These are phyloP conservation scores for Candida sonorensis DNA, from an alignment of 805 yeast genomes.

Conservation along the genomic window DNA sequence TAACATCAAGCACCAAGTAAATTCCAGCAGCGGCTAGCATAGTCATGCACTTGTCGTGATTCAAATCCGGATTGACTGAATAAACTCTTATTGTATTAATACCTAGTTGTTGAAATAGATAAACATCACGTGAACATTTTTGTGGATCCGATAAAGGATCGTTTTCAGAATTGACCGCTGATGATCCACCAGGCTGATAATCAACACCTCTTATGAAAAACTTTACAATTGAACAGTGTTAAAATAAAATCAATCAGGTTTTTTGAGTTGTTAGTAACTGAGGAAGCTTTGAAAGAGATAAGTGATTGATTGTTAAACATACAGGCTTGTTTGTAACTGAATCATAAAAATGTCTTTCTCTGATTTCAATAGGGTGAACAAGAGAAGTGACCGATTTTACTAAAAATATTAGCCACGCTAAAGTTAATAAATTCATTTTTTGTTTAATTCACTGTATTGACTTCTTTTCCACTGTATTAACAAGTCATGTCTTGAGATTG, in stretches of 20 bases:
- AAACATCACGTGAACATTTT: slow-evolving; percentile 75
- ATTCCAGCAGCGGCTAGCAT: slow-evolving; percentile 87
- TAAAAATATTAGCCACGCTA: too few relatives aligned
- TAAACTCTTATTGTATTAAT: slow-evolving; percentile 85
- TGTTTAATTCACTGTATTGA: too few relatives aligned
- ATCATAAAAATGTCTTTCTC: slow-evolving; percentile 70
- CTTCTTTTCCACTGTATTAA: too few relatives aligned
- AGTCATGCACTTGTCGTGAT: slow-evolving; percentile 90
- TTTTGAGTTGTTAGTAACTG: slow-evolving; percentile 16
- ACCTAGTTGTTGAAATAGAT: slow-evolving; percentile 75
- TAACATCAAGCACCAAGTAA: slow-evolving; percentile 85
- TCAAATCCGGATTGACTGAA: slow-evolving; percentile 72
- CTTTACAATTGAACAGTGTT: slow-evolving; percentile 20
- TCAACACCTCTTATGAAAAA: slow-evolving; percentile 85
- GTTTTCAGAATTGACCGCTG: slow-evolving; percentile 46
- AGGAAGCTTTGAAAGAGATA: not conserved
- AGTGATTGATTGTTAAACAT: slow-evolving; percentile 17
- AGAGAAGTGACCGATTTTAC: too few relatives aligned
- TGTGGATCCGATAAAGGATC: slow-evolving; percentile 78
- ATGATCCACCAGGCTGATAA: slow-evolving; percentile 94
- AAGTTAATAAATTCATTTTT: too few relatives aligned
- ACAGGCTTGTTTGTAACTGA: slow-evolving; percentile 69
- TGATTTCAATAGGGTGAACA: slow-evolving; percentile 56
- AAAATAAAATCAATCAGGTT: not conserved
- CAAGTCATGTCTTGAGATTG: too few relatives aligned